Evolutionary conservation across 768 basidiomycete species (phyloP).

Genomic region (Pulveroboletus sp.): DNA sequence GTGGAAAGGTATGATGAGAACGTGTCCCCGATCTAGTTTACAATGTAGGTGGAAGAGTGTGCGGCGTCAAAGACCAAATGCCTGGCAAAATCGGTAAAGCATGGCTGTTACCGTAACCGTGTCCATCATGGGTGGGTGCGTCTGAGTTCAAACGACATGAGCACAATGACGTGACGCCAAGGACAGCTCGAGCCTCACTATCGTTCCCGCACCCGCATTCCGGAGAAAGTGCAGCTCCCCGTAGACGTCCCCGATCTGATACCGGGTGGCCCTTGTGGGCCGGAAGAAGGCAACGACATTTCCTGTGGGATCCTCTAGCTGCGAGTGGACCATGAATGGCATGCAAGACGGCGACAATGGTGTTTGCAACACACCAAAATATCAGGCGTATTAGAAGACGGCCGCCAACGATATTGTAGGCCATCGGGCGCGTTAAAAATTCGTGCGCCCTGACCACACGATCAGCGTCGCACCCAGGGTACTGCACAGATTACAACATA

Average conservation of each 20-base stretch:
- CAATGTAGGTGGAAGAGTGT: slow-evolving; percentile 27
- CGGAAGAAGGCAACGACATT: slow-evolving; percentile 76
- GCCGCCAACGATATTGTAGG: slow-evolving; percentile 74
- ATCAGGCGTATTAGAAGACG: slow-evolving; percentile 53
- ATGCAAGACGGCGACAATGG: not conserved
- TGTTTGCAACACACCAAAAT: slow-evolving; percentile 46
- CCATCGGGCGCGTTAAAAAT: slow-evolving; percentile 83
- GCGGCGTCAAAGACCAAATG: slow-evolving; percentile 40
- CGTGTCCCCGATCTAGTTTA: slow-evolving; percentile 29
- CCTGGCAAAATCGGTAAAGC: slow-evolving; percentile 74
- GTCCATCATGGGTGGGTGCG: slow-evolving; percentile 89
- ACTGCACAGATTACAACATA: slow-evolving; percentile 34
- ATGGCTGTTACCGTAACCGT: slow-evolving; percentile 79
- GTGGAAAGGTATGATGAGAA: slow-evolving; percentile 26
- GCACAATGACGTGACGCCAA: slow-evolving; percentile 14
- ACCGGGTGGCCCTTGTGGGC: slow-evolving; percentile 70
- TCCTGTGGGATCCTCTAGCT: slow-evolving; percentile 71
- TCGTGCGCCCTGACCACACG: slow-evolving; percentile 47
- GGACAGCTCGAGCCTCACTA: slow-evolving; percentile 43
- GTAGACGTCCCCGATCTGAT: slow-evolving; percentile 82
- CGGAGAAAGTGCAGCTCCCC: slow-evolving; percentile 83
- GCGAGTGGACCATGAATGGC: slow-evolving; percentile 12
- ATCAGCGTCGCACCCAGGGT: slow-evolving; percentile 12
- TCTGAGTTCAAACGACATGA: slow-evolving; percentile 41
- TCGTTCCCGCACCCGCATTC: slow-evolving; percentile 73